Percentiles rank a stretch among this genome's conserved stretches.
These are phyloP conservation scores for Hanseniaspora vineae DNA, from an alignment of 805 yeast genomes.

Conservation along the genomic window DNA sequence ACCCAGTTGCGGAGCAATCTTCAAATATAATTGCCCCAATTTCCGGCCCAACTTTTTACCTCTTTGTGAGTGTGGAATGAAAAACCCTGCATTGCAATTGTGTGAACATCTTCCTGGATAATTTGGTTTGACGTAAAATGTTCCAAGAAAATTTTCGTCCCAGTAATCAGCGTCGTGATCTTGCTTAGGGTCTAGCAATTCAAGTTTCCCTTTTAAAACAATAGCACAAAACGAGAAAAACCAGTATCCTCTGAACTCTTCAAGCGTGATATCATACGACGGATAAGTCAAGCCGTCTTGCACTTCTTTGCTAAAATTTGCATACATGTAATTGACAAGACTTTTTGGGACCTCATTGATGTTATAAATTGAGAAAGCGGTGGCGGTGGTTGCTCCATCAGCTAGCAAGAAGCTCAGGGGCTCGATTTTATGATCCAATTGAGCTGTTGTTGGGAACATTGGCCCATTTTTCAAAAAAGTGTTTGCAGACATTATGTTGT, in stretches of 20 bases:
- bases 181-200: slow-evolving; percentile 11
- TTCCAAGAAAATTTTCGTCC: slow-evolving; percentile 46
- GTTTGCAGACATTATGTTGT: slow-evolving; percentile 7
- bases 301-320: slow-evolving; percentile 50
- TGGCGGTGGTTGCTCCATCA: slow-evolving; percentile 35
- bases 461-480: slow-evolving; percentile 21
- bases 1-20: slow-evolving; percentile 68
- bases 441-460: slow-evolving; percentile 14
- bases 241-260: slow-evolving; percentile 54
- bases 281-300: slow-evolving; percentile 74
- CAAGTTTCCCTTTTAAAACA: slow-evolving; percentile 34
- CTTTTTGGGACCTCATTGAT: slow-evolving; percentile 35
- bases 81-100: slow-evolving; percentile 77
- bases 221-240: slow-evolving; percentile 54
- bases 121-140: slow-evolving; percentile 76
- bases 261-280: slow-evolving; percentile 28
- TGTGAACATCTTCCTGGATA: slow-evolving; percentile 78
- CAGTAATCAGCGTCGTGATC: slow-evolving; percentile 23
- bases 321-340: slow-evolving; percentile 33
- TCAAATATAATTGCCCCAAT: slow-evolving; percentile 55
- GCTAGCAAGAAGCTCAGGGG: slow-evolving; percentile 26
- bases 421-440: slow-evolving; percentile 24
- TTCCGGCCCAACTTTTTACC: slow-evolving; percentile 58
- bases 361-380: slow-evolving; percentile 48
- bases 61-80: slow-evolving; percentile 47